A percentile compares a stretch with the other conserved stretches of the same genome.
phyloP scores from a whole-genome alignment of 805 yeast species.

The Cyberlindnera saturnus region DNA sequence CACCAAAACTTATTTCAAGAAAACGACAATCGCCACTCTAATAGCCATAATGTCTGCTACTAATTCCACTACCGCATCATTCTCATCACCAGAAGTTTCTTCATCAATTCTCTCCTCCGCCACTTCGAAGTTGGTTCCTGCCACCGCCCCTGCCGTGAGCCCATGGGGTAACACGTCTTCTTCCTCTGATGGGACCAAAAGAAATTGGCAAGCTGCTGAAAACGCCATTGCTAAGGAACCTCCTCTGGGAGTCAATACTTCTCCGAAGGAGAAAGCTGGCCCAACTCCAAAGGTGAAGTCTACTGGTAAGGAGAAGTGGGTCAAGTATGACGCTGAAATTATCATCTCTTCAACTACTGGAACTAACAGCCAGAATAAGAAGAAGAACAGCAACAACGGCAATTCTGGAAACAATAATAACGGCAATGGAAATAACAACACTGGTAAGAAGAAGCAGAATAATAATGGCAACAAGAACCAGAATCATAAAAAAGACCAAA shows the following conservation, averaged over 20 bases:
- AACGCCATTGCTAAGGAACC: background rate
- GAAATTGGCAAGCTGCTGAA: background rate
- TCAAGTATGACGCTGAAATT: constrained; percentile 54
- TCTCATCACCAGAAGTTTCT: constrained; percentile 1
- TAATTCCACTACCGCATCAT: background rate
- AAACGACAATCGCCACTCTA: background rate
- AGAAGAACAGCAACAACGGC: constrained; percentile 2
- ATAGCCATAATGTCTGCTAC: constrained; percentile 1
- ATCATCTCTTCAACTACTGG: constrained; percentile 25
- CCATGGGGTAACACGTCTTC: background rate
- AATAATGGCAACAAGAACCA: background rate
- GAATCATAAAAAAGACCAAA: background rate
- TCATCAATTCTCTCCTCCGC: constrained; percentile 6
- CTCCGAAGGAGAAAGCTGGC: constrained; percentile 3
- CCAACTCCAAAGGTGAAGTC: constrained; percentile 13
- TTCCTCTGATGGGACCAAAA: background rate
- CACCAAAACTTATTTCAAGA: background rate
- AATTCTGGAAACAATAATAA: background rate
- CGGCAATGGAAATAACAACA: constrained; percentile 3
- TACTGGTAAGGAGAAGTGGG: constrained; percentile 55
- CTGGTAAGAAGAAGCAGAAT: background rate
- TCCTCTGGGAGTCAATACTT: background rate
- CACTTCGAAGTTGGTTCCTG: constrained; percentile 22
- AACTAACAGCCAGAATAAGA: constrained; percentile 2
- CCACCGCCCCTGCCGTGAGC: constrained; percentile 19